Conservation (phyloP, 305 asterid genomes). For the Salvia sclarea region DNA sequence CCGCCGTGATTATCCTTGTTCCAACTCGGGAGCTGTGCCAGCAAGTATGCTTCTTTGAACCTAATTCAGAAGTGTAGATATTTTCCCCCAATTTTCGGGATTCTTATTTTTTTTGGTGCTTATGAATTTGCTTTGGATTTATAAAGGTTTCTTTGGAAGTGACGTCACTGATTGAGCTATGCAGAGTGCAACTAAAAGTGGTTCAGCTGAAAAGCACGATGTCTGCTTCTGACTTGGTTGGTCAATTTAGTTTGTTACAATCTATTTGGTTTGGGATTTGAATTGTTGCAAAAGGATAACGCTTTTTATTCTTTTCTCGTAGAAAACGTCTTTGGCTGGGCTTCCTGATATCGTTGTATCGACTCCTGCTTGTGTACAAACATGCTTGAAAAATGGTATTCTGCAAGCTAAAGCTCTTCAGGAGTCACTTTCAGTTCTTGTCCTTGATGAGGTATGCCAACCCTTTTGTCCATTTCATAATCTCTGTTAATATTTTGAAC, state of each 20-base stretch:
- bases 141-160: conserved; percentile 74
- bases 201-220: conserved; percentile 71
- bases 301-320: conserved; percentile 2
- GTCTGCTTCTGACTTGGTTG: conserved; percentile 76
- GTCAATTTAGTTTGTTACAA: conserved; percentile 30
- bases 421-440: conserved; percentile 75
- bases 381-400: conserved; percentile 59
- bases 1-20: conserved; percentile 70
- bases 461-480: conserved; percentile 6
- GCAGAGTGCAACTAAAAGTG: conserved; percentile 75
- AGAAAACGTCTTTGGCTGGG: conserved; percentile 81
- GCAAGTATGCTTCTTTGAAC: conserved; percentile 48
- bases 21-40: conserved; percentile 93
- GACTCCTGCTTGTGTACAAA: conserved; percentile 81
- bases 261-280: not conserved
- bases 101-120: not conserved
- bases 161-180: conserved; percentile 63
- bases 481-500: not conserved
- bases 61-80: not conserved
- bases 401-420: conserved; percentile 70
- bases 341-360: conserved; percentile 77
- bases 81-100: not conserved
- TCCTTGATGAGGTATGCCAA: conserved; percentile 86
- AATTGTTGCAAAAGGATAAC: not conserved
- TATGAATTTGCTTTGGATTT: conserved; percentile 8